Evolutionary conservation across 768 basidiomycete genomes (phyloP), one percentile per base, ranked within the genome.

Genomic region (Macrolepiota fuliginosa): DNA sequence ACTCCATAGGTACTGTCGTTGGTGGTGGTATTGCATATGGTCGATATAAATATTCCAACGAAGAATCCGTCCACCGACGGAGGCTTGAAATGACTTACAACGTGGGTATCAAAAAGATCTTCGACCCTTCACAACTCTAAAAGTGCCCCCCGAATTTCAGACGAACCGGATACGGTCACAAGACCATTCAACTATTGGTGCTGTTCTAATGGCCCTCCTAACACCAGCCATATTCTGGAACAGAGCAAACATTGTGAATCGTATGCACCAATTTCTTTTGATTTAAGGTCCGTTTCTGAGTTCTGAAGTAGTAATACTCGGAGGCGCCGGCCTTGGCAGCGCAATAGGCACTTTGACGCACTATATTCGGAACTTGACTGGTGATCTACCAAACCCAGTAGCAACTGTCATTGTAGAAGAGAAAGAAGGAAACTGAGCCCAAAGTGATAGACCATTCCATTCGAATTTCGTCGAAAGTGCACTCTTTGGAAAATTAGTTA

Each of bases 151-250:
- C 24, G 19, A 13, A 39, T 46, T 52, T 15, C 53, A 92, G 90
- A 82, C 79, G 13, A 74, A 77, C 45, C 79, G 82, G 22, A 72
- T 90, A 56, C 78, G 90, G 64, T 79, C 81, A 51, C 85, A 91
- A 58, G 92, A 93, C 70, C 87, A 91, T 68, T 81, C 89, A 22
- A 91, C 84, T 1, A 89, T 93, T 50, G 92, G 92, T 25, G 80
- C 80, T 19, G 67, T 92, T 51, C 72, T 94, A 22, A 82, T 79
- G 60, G 83, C 82, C 15, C 81, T 89, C 13, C 69, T 92, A 2
- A 82, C 81, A 3, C 88, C 92, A 2, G 88, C 90, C 2, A 56
- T 92, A 29, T 77, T 92, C 54, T 93, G 90, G 89, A 91, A 83
- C 53, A 80, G 82, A 56, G 89, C 88, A 35, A 77, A 73, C 36